Evolutionary conservation across 2,329 filamentous ascomycete genomes (phyloP), one percentile per base, ranked within the genome.

Genomic region (Arthrocladium fulminans): DNA sequence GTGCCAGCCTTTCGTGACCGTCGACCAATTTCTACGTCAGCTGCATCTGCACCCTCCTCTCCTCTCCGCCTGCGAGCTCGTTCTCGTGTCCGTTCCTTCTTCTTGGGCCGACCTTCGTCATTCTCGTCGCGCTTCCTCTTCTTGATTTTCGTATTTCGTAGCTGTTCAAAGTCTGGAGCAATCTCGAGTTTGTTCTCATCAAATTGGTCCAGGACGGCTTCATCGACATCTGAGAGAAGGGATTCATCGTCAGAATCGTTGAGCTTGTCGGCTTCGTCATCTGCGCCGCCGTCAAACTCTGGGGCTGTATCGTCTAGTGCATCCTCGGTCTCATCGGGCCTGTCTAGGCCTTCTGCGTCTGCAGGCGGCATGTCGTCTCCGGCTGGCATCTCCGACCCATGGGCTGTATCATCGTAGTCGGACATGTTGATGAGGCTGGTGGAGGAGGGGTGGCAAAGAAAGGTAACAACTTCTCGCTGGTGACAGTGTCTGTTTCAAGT

Each of bases 31-130:
- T 75, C 72, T 40, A 70, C 77, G 48, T 67, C 73, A 35, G 61
- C 66, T 32, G 70, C 65, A 72, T 74, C 47, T 24, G 75, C 74
- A 43, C 73, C 71, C 34, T 70, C 75, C 67, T 83, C 81, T 67
- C 86, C 86, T 56, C 82, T 83, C 59, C 82, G 75, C 44, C 80
- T 75, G 56, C 71, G 72, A 17, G 69, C 70, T 65, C 74, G 77
- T 59, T 78, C 75, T 23, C 76, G 66, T 50, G 72, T 67, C 3
- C 69, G 67, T 56, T 76, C 72, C 54, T 73, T 72, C 64, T 86
- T 84, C 68, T 88, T 92, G 66, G 84, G 86, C 42, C 75, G 74
- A 24, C 76, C 79, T 45, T 81, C 81, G 27, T 77, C 72, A 25
- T 74, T 73, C 45, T 72, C 72, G 53, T 76, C 77, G 49, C 86